Percentiles rank a stretch among this genome's conserved stretches.
Conservation (phyloP, 495 filamentous ascomycete species). For the Jackrogersella minutella region DNA sequence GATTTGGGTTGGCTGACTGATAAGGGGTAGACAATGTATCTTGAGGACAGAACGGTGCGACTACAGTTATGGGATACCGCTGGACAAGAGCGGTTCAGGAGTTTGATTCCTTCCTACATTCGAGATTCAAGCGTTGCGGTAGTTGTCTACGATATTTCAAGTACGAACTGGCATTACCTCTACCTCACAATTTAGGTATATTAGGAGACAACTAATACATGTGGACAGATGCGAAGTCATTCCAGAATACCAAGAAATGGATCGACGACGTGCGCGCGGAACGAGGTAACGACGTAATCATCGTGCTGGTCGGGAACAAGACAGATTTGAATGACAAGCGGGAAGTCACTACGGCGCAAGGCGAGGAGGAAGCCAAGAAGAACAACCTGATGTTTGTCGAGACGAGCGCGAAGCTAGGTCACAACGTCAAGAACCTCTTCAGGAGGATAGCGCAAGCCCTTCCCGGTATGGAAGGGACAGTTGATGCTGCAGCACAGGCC, state of each 20-base stretch:
- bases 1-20: conserved; percentile 37
- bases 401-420: conserved; percentile 96
- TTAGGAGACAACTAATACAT: conserved; percentile 25
- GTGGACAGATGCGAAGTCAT: conserved; percentile 78
- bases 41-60: conserved; percentile 96
- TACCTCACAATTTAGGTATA: not conserved
- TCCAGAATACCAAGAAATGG: conserved; percentile 98
- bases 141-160: conserved; percentile 99
- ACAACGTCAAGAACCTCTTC: conserved; percentile 97
- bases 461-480: conserved; percentile 94
- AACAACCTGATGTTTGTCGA: conserved; percentile 98
- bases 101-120: conserved; percentile 96
- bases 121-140: conserved; percentile 96
- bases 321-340: conserved; percentile 97
- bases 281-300: conserved; percentile 97
- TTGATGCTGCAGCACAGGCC: conserved; percentile 66
- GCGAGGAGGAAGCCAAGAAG: conserved; percentile 98
- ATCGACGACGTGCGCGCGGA: conserved; percentile 97
- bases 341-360: conserved; percentile 91
- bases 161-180: conserved; percentile 44
- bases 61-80: conserved; percentile 99
- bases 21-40: conserved; percentile 87
- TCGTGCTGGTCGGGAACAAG: conserved; percentile 98
- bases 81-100: conserved; percentile 96
- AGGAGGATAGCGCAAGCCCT: conserved; percentile 96